Conservation (phyloP, 169 alveolate genomes). For the Eimeria tenella region DNA sequence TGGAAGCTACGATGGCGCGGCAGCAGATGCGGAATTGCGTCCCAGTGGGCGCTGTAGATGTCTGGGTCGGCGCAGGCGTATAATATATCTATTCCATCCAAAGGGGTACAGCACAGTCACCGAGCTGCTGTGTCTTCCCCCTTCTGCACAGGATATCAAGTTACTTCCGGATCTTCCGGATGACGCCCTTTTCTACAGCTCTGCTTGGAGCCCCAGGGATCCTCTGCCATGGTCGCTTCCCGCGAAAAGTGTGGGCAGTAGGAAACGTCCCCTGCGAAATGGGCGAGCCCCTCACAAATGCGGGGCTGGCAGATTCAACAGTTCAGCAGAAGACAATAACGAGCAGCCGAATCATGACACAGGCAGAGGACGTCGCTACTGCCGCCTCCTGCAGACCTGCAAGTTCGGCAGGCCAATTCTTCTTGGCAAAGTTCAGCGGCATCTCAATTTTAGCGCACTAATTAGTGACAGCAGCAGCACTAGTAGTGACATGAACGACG, state of each 20-base stretch:
- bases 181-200: slow-evolving; percentile 19
- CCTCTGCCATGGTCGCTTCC: neutral
- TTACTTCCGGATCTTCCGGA: slow-evolving; percentile 76
- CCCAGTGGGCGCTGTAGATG: slow-evolving; percentile 41
- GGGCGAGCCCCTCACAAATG: neutral
- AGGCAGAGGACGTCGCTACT: neutral
- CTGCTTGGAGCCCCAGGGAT: neutral
- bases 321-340: neutral
- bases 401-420: neutral
- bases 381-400: neutral
- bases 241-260: neutral
- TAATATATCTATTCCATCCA: slow-evolving; percentile 42
- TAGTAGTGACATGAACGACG: neutral
- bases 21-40: neutral
- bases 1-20: neutral
- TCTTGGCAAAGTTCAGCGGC: neutral
- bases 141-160: slow-evolving; percentile 34
- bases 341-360: neutral
- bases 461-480: slow-evolving; percentile 10
- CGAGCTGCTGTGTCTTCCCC: slow-evolving; percentile 38
- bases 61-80: slow-evolving; percentile 38
- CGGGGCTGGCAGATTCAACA: neutral
- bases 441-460: neutral
- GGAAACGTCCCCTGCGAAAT: neutral
- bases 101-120: slow-evolving; percentile 31